Percentiles rank a stretch among this genome's conserved stretches.
Evolutionary conservation across 108 stramenopile genomes (phyloP).

Genomic region (Nitzschia putrida): DNA sequence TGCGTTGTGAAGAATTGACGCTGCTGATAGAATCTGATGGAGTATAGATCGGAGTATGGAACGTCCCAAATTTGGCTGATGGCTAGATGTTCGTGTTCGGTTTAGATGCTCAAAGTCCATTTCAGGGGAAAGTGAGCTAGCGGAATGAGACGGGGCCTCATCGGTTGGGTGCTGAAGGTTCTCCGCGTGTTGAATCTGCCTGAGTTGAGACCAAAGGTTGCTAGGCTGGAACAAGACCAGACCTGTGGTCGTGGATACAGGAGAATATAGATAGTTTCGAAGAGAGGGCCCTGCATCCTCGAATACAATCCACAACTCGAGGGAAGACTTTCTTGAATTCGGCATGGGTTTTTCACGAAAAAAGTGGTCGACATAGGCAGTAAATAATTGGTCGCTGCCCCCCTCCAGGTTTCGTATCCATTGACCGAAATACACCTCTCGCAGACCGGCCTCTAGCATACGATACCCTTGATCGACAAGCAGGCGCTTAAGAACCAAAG

Average conservation of each 20-base stretch:
- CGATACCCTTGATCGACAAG: slow-evolving; percentile 65
- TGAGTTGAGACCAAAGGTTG: slow-evolving; percentile 65
- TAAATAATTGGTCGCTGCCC: slow-evolving; percentile 45
- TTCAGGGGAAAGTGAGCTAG: neutral
- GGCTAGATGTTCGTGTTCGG: neutral
- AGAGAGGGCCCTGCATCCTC: slow-evolving; percentile 77
- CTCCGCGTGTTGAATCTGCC: slow-evolving; percentile 15
- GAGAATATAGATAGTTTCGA: slow-evolving; percentile 70
- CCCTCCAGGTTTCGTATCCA: slow-evolving; percentile 46
- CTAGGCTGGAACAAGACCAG: slow-evolving; percentile 78
- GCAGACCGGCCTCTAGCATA: slow-evolving; percentile 74
- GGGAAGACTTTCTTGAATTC: slow-evolving; percentile 15
- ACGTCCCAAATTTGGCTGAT: slow-evolving; percentile 25
- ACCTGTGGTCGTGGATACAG: slow-evolving; percentile 42
- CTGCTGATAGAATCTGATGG: slow-evolving; percentile 64
- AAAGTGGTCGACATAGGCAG: slow-evolving; percentile 84
- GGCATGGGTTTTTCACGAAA: slow-evolving; percentile 52
- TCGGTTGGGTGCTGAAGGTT: neutral
- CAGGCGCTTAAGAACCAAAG: slow-evolving; percentile 70
- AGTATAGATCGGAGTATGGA: slow-evolving; percentile 49
- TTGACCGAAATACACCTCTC: slow-evolving; percentile 81
- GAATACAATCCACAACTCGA: slow-evolving; percentile 86
- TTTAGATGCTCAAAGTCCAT: neutral
- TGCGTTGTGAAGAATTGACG: slow-evolving; percentile 59
- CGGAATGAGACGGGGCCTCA: neutral